Conservation (phyloP, 179 eudicot species). For the Amaranthus tricolor region DNA sequence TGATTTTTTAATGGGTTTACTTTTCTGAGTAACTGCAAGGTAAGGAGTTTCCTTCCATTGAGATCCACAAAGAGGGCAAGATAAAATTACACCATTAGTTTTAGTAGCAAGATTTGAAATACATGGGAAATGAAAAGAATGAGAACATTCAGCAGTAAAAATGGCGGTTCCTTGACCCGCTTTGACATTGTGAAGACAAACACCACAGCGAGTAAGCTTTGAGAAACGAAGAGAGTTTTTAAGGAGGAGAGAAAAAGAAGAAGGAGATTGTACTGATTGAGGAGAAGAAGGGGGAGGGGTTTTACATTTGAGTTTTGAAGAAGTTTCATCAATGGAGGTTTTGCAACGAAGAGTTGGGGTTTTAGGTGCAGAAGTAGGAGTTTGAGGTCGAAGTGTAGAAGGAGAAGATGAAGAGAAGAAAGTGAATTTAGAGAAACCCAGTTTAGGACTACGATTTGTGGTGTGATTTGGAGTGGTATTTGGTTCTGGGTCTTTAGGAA, state of each 20-base stretch:
- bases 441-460: slow-evolving; percentile 11
- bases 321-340: slow-evolving; percentile 15
- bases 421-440: slow-evolving; percentile 41
- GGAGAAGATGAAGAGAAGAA: slow-evolving; percentile 42
- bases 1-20: neutral
- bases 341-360: slow-evolving; percentile 37
- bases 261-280: slow-evolving; percentile 71
- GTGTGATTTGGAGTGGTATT: neutral
- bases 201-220: slow-evolving; percentile 60
- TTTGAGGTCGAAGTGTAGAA: slow-evolving; percentile 45
- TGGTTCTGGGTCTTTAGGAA: slow-evolving; percentile 41
- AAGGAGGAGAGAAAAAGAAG: slow-evolving; percentile 51
- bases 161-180: slow-evolving; percentile 78
- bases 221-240: slow-evolving; percentile 53
- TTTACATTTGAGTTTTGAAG: slow-evolving; percentile 51
- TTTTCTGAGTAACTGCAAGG: slow-evolving; percentile 34
- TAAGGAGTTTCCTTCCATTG: slow-evolving; percentile 72
- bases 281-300: slow-evolving; percentile 20
- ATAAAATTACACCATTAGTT: slow-evolving; percentile 35
- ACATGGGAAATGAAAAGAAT: slow-evolving; percentile 84
- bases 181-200: slow-evolving; percentile 68
- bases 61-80: slow-evolving; percentile 65
- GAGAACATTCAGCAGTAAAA: slow-evolving; percentile 84
- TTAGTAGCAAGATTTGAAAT: slow-evolving; percentile 51
- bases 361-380: slow-evolving; percentile 27